A percentile compares a stretch with the other conserved stretches of the same genome.
phyloP scores from a whole-genome alignment of 2,329 filamentous ascomycete genomes.

The Venturiaceae sp. region DNA sequence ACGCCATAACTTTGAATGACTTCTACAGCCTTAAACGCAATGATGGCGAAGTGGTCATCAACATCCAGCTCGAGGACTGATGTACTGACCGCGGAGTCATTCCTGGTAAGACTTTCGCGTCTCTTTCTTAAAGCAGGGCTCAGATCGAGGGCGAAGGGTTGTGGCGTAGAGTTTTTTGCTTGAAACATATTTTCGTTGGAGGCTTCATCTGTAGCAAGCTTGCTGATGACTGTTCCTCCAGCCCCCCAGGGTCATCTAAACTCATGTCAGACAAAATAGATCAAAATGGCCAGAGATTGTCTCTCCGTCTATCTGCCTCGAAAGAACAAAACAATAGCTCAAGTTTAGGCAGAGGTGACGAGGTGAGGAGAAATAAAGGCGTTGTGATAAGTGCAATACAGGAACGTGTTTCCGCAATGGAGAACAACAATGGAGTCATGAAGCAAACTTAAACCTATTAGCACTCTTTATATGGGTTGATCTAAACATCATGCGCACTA shows the following conservation, averaged over 20 bases:
- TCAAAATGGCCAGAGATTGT: neutral
- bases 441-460: too few species aligned
- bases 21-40: conserved; percentile 11
- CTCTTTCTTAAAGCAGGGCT: neutral
- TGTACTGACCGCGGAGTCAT: neutral
- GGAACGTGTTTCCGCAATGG: too few species aligned
- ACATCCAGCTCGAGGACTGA: neutral
- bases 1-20: conserved; percentile 18
- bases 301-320: too few species aligned
- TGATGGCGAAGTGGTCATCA: neutral
- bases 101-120: neutral
- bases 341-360: too few species aligned
- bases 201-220: neutral
- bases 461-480: too few species aligned
- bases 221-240: neutral
- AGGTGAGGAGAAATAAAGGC: too few species aligned
- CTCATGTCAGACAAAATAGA: neutral
- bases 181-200: neutral
- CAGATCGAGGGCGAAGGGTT: neutral
- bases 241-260: neutral
- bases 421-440: too few species aligned
- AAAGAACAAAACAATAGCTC: too few species aligned
- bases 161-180: neutral
- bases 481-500: too few species aligned
- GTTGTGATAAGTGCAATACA: too few species aligned